Evolutionary conservation across 2,329 filamentous ascomycete species (phyloP), one percentile per base, ranked within the genome.

Genomic region (Fusarium papillatum): DNA sequence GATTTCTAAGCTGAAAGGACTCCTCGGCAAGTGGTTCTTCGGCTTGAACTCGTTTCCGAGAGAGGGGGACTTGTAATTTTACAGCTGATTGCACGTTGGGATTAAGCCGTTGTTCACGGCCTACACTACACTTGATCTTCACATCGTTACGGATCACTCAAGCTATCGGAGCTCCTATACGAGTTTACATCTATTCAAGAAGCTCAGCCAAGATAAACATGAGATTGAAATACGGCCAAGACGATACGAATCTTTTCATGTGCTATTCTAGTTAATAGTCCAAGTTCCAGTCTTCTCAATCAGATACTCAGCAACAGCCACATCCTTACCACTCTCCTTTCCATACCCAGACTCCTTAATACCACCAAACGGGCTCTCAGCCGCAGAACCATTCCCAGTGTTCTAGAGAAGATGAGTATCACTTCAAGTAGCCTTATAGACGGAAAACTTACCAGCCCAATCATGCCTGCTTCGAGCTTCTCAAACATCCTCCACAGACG

Each of bases 261-360:
- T 19, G 26, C 2, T 13, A 16, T 9, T 29, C 11, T 31, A 64
- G 19, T 9, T 36, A 9, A 66, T 60, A 24, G 57, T 66, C 50
- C 55, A 34, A 31, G 66, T 41, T 1, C 29, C 69, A n/a, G 69
- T 65, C 43, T 71, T 71, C 1, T 55, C 17, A 36, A 71, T 59
- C 41, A 71, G 19, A 39, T 64, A 71, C 50, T 71, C 69, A 16
- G 19, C 29, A 14, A 71, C 65, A 16, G 66, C 61, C 24, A 71
- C 66, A 39, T 66, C 66, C 61, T 71, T 69, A 8, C 66, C 66
- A 9, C 46, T 48, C 26, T 71, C 69, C 26, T 71, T 71, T 10
- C 61, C 60, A 26, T 71, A 71, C 0, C 66, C 69, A 14, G 46
- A 59, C 19, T 65, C 48, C 46, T 71, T 71, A 11, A 69, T 69